Evolutionary conservation across 176 grass and related monocot genomes (phyloP).

Genomic region (Paspalum vaginatum): DNA sequence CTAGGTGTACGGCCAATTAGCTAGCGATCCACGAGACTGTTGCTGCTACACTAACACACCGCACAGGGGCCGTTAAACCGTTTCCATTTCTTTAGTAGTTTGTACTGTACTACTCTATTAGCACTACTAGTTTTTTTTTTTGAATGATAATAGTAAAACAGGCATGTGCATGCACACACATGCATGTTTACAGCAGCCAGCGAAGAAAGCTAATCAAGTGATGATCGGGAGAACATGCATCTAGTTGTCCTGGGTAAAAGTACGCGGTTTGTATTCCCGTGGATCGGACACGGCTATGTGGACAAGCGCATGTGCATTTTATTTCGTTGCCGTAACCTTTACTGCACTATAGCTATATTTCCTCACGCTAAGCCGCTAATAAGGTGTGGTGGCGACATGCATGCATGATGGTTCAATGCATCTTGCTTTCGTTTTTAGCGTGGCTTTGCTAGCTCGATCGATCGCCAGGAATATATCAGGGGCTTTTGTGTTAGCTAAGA

Average conservation of each 20-base stretch:
- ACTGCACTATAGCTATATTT: conserved; percentile 52
- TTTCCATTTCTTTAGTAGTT: too few species aligned
- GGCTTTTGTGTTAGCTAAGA: too few species aligned
- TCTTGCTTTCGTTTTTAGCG: background rate
- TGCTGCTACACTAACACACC: too few species aligned
- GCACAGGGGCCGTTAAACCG: too few species aligned
- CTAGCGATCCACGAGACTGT: too few species aligned
- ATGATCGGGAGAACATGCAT: conserved; percentile 26
- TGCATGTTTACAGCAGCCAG: background rate
- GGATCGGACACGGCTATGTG: background rate
- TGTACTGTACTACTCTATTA: too few species aligned
- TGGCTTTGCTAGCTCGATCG: too few species aligned
- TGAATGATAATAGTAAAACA: background rate
- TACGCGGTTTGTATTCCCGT: conserved; percentile 26
- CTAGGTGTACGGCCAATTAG: too few species aligned
- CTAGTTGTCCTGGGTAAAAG: conserved; percentile 39
- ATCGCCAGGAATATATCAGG: background rate
- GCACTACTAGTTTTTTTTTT: too few species aligned
- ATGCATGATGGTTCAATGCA: conserved; percentile 29
- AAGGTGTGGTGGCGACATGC: conserved; percentile 14
- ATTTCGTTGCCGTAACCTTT: conserved; percentile 49
- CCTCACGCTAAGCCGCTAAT: too few species aligned
- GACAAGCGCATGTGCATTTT: conserved; percentile 63
- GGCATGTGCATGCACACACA: conserved; percentile 1
- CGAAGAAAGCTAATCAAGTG: background rate